Evolutionary conservation across 805 yeast species (phyloP).

Genomic region (Ogataea parapolymorpha): DNA sequence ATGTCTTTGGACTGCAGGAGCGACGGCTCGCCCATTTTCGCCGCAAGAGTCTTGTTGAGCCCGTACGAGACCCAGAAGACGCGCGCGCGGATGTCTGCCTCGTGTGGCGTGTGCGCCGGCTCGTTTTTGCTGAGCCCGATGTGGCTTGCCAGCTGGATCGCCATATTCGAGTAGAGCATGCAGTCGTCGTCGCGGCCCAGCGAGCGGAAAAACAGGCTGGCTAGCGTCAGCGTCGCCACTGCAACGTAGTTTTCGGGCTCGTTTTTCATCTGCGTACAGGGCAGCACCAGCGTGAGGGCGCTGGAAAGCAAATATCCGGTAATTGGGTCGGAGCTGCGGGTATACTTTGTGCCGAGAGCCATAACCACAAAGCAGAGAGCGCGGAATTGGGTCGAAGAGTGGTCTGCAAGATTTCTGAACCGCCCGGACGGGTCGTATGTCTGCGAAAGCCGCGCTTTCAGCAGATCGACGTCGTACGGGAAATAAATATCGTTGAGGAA

Average conservation of each 20-base stretch:
- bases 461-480: slow-evolving; percentile 22
- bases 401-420: slow-evolving; percentile 11
- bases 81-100: slow-evolving; percentile 22
- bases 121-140: slow-evolving; percentile 16
- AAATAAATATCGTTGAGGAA: slow-evolving; percentile 24
- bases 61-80: slow-evolving; percentile 28
- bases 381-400: slow-evolving; percentile 16
- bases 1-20: slow-evolving; percentile 17
- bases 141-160: slow-evolving; percentile 26
- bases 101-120: slow-evolving; percentile 3
- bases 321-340: slow-evolving; percentile 16
- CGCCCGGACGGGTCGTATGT: slow-evolving; percentile 12
- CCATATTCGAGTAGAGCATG: slow-evolving; percentile 24
- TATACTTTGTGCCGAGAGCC: slow-evolving; percentile 26
- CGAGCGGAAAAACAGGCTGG: slow-evolving; percentile 25
- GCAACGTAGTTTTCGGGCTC: slow-evolving; percentile 14
- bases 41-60: slow-evolving; percentile 24
- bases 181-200: slow-evolving; percentile 25
- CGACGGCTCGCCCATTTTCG: slow-evolving; percentile 27
- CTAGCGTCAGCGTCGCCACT: slow-evolving; percentile 22
- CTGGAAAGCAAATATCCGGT: slow-evolving; percentile 17
- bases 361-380: slow-evolving; percentile 20
- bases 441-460: slow-evolving; percentile 16
- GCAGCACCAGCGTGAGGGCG: slow-evolving; percentile 19
- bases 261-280: slow-evolving; percentile 14